Base-by-base conservation (phyloP, 331 rosid genomes). In the Phaseolus coccineus region DNA sequence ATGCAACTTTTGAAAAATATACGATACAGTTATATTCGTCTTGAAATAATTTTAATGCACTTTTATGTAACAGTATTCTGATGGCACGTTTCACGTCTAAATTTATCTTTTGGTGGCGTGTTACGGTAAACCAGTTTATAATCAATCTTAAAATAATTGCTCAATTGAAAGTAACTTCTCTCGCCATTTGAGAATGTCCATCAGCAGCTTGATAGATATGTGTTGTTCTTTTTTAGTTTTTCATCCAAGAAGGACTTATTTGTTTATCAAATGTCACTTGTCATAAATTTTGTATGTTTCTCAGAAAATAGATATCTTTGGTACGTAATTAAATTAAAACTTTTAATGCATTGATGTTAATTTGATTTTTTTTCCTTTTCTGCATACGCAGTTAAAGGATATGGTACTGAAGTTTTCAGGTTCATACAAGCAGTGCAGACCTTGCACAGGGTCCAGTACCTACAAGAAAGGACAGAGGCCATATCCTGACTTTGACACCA, bases 331-430 rank as follows among this genome's bases (percentile, higher is more conserved):
- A 65, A 64, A 79, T 33, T 42, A 65, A 30, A 73, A 77, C 44
- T 67, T 57, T 15, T 5, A 64, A 55, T 47, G 27, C 73, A 63
- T 44, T 48, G 72, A 35, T 44, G 52, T 56, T 66, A 28, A 79
- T 74, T 27, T 40, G 76, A 58, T 19, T 53, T 46, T 51, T 8
- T 51, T 46, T 51, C 48, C 48, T 46, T 28, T 61, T 40, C 4
- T 59, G 35, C 58, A 33, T 70, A 61, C 73, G 85, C 90, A 96
- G 99, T 85, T 96, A 35, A 96, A 93, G 83, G 99, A 93, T 65
- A 90, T 96, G 87, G 98, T 93, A 27, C 81, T 96, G 81, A 94
- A 94, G 88, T 83, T 94, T 59, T 86, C 96, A 9, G 94, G 98
- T 6, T 91, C 92, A 15, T 83, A 85, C 71, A 82, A 77, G 83